phyloP scores from a whole-genome alignment of 2,329 filamentous ascomycete species.

The Aspergillus sojae region DNA sequence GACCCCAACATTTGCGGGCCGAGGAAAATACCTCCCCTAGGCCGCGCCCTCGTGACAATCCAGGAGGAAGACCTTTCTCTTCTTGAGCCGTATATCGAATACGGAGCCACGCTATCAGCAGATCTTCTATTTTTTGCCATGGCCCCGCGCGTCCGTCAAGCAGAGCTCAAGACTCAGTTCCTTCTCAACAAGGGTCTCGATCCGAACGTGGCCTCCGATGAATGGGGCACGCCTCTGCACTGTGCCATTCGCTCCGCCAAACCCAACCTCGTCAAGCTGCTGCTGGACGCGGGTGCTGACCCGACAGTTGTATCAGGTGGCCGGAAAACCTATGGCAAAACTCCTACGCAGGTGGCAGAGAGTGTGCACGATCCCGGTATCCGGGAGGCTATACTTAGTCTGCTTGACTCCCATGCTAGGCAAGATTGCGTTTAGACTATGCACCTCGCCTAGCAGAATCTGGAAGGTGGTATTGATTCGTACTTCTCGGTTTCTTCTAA shows the following conservation, averaged over 20 bases:
- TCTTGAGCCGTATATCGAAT: conserved; percentile 6
- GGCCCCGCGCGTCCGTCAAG: not conserved
- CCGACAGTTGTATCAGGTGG: not conserved
- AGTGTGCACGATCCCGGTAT: not conserved
- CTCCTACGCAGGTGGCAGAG: not conserved
- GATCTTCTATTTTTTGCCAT: not conserved
- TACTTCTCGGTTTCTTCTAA: not conserved
- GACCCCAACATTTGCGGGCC: conserved; percentile 13
- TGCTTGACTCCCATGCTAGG: not conserved
- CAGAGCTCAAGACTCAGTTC: not conserved
- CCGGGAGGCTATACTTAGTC: not conserved
- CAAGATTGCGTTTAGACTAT: not conserved
- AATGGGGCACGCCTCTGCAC: not conserved
- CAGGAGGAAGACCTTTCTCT: conserved; percentile 3
- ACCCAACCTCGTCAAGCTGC: not conserved
- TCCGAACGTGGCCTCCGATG: not conserved
- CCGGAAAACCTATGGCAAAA: not conserved
- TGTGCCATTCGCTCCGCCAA: not conserved
- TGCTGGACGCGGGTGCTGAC: not conserved
- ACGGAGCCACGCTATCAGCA: not conserved
- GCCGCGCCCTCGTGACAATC: not conserved
- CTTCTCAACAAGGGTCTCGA: not conserved
- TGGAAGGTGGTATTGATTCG: not conserved
- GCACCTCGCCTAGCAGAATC: not conserved
- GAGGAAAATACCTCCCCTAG: conserved; percentile 7